These are phyloP conservation scores for Cyclanthera cordifolia DNA, from an alignment of 306 rosid genomes.

Conservation along the genomic window DNA sequence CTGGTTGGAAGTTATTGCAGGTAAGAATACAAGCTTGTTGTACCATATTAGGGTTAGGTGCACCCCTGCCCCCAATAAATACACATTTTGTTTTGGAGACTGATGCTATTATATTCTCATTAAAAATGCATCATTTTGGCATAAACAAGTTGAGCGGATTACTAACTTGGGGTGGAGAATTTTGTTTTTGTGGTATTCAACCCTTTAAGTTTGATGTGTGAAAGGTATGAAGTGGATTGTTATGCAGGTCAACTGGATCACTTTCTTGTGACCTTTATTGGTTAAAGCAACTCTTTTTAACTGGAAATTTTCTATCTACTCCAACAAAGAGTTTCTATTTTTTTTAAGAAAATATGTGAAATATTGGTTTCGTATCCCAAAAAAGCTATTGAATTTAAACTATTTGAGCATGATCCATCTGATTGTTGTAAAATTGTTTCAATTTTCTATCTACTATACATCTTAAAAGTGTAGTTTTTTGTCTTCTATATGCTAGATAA, in stretches of 20 bases:
- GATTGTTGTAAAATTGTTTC: background rate
- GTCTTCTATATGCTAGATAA: too few relatives aligned
- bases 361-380: too few relatives aligned
- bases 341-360: background rate
- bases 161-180: background rate
- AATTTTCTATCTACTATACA: background rate
- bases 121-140: background rate
- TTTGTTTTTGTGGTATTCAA: background rate
- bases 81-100: background rate
- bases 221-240: too few relatives aligned
- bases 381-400: background rate
- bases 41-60: background rate
- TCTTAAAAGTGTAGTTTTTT: too few relatives aligned
- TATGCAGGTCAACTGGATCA: background rate
- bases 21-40: constrained; percentile 24
- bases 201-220: too few relatives aligned
- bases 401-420: background rate
- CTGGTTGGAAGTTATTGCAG: constrained; percentile 97
- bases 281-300: background rate
- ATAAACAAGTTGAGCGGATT: background rate
- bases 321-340: background rate
- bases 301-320: background rate
- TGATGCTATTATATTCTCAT: background rate
- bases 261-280: background rate
- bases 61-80: background rate